phyloP scores from a whole-genome alignment of 108 stramenopile species.

The Nitzschia putrida region DNA sequence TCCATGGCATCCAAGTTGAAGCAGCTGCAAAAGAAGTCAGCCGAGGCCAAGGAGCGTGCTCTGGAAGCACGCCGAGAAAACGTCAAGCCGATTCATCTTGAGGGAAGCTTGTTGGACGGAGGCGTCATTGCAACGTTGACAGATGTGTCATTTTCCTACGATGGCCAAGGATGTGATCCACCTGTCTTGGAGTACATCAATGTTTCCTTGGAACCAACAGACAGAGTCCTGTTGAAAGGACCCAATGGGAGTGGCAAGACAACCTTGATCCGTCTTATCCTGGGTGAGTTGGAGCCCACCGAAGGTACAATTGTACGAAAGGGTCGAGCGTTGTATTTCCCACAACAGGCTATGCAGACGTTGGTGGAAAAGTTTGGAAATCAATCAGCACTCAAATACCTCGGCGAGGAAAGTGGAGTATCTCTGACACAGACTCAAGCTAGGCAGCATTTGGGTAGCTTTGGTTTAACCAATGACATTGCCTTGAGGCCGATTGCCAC shows the following conservation, averaged over 20 bases:
- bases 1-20: constrained; percentile 59
- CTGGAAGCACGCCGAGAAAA: constrained; percentile 30
- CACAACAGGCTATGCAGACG: constrained; percentile 41
- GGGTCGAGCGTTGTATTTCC: constrained; percentile 41
- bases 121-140: constrained; percentile 30
- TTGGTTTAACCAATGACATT: constrained; percentile 34
- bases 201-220: constrained; percentile 34
- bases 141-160: constrained; percentile 47
- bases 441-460: constrained; percentile 44
- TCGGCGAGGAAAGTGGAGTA: constrained; percentile 1
- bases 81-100: constrained; percentile 34
- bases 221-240: constrained; percentile 54
- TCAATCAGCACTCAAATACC: constrained; percentile 27
- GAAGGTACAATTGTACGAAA: constrained; percentile 26
- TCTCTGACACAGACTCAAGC: constrained; percentile 32
- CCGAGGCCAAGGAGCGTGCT: constrained; percentile 39
- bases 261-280: constrained; percentile 48
- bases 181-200: constrained; percentile 47
- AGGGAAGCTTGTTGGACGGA: constrained; percentile 25
- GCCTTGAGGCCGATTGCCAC: constrained; percentile 39
- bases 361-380: constrained; percentile 33
- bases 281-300: constrained; percentile 50
- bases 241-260: constrained; percentile 62
- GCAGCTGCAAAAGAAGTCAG: constrained; percentile 22
- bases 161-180: background rate